A percentile compares a stretch with the other conserved stretches of the same genome.
These are phyloP conservation scores for Coemansia sp. DNA, from an alignment of 192 early-diverging fungal genomes.

Conservation along the genomic window DNA sequence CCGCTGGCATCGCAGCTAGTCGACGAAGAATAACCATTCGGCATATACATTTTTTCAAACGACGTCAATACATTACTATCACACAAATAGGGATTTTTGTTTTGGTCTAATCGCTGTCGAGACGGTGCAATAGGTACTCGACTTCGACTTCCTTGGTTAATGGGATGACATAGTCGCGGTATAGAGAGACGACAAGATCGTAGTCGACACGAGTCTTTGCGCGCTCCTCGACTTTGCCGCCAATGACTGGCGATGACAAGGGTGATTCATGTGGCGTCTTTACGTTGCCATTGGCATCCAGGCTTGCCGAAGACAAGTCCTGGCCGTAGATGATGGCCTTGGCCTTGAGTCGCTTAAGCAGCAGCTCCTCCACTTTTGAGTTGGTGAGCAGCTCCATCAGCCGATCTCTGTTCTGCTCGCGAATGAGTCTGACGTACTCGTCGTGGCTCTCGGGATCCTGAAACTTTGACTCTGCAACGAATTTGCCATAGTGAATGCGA, in stretches of 20 bases:
- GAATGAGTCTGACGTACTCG: conserved; percentile 78
- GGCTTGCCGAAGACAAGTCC: conserved; percentile 64
- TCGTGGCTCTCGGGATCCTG: conserved; percentile 74
- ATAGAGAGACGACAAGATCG: conserved; percentile 86
- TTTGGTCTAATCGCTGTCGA: conserved; percentile 57
- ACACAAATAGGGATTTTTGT: not conserved
- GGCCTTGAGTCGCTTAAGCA: conserved; percentile 79
- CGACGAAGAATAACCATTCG: conserved; percentile 62
- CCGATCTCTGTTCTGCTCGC: conserved; percentile 70
- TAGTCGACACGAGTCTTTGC: conserved; percentile 67
- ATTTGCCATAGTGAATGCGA: conserved; percentile 97
- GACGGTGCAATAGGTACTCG: conserved; percentile 81
- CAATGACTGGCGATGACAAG: conserved; percentile 19
- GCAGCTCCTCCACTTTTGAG: conserved; percentile 76
- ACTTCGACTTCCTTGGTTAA: conserved; percentile 97
- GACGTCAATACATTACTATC: conserved; percentile 3
- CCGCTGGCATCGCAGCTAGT: conserved; percentile 67
- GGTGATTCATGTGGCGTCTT: conserved; percentile 5
- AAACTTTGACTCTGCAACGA: conserved; percentile 98
- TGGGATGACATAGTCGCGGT: conserved; percentile 96
- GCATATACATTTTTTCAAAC: not conserved
- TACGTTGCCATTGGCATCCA: conserved; percentile 28
- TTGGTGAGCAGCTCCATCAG: conserved; percentile 92
- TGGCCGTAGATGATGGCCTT: conserved; percentile 96
- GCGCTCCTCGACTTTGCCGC: conserved; percentile 40